Base-by-base conservation (phyloP, 1,139 yeast genomes). In the Lodderomyces margitis region DNA sequence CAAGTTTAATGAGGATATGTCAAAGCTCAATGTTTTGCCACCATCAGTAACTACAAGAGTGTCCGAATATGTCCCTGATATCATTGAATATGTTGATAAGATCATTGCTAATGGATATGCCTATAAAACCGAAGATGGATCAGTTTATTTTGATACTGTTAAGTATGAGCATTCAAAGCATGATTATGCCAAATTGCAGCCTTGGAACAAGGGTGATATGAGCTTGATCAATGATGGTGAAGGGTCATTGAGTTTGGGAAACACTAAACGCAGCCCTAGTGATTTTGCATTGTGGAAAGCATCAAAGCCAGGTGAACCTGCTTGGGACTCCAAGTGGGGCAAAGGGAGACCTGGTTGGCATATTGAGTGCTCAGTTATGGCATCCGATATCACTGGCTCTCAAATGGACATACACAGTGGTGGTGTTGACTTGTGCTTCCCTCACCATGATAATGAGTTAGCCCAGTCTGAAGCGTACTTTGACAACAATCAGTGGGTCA, bases 341-440 rank as follows among this genome's bases (percentile, higher is more conserved):
- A 73, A 75, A 46, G 99, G 98, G 38, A 84, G 99, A 62, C 99
- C 99, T 3, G 99, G 99, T 2, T 92, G 99, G 99, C 99, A 92
- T 61, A 92, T 92, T 62, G 99, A 92, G 66, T 92, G 99, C 74
- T 89, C 98, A 5, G 98, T 92, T 12, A 92, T 92, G 99, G 98
- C 98, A 1, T 78, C 92, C 41, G 96, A 89, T 54, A 77, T 89
- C 37, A 74, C 87, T 34, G 98, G 98, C 1, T 66, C 78, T 27
- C 75, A 76, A 44, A 85, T 94, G 75, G 99, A 92, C 64, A 88
- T 92, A 52, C 99, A 92, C 62, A 83, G 96, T 17, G 98, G 99
- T 44, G 99, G 98, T 50, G 81, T 92, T 46, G 99, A 92, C 65
- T 76, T 92, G 57, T 96, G 98, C 23, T 94, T 92, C 72, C 99